These are phyloP conservation scores for Corymbia citriodora DNA, from an alignment of 441 rosid species.

Conservation along the genomic window DNA sequence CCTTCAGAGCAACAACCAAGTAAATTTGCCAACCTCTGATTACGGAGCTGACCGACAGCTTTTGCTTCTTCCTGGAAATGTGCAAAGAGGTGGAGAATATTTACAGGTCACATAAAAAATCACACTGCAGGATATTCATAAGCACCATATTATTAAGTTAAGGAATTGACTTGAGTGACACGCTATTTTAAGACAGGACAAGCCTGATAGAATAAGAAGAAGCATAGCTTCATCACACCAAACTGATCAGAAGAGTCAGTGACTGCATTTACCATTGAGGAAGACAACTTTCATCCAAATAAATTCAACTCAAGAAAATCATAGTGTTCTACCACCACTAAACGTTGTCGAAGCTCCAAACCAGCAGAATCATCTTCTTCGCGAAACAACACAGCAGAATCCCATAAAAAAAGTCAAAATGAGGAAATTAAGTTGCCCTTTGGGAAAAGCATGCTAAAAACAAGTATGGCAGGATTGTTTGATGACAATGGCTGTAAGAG, in stretches of 20 bases:
- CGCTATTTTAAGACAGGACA: background rate
- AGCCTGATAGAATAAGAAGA: background rate
- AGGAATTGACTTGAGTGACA: background rate
- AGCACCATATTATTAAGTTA: background rate
- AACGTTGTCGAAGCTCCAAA: background rate
- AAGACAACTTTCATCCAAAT: background rate
- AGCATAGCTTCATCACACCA: background rate
- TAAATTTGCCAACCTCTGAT: constrained; percentile 4
- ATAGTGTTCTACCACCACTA: background rate
- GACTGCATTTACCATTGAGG: background rate
- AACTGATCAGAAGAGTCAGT: background rate
- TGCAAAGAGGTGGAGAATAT: background rate
- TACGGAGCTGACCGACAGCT: constrained; percentile 10
- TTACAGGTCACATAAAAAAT: background rate
- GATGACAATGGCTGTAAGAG: background rate
- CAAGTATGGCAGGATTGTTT: background rate
- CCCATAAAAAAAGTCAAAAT: background rate
- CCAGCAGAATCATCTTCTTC: background rate
- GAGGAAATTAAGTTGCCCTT: background rate
- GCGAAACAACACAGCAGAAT: background rate
- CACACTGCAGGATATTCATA: background rate
- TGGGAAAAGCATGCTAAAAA: background rate
- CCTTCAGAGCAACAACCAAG: constrained; percentile 13
- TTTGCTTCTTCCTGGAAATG: constrained; percentile 8
- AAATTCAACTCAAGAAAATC: background rate